These are phyloP conservation scores for Geranium brycei DNA, from an alignment of 345 rosid species.

Conservation along the genomic window DNA sequence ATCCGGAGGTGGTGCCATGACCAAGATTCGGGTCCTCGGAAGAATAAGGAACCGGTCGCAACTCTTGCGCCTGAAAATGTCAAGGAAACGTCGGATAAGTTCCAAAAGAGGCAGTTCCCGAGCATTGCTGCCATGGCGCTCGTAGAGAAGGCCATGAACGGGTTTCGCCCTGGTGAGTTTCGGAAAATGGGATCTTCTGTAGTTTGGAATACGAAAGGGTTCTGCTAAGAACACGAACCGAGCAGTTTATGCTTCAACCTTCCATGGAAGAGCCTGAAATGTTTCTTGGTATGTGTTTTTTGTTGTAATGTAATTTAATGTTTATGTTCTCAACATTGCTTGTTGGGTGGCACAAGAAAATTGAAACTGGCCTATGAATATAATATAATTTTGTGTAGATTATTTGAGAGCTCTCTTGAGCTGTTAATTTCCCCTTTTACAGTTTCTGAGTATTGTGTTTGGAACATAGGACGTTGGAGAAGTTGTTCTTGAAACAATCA, in stretches of 20 bases:
- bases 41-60: constrained; percentile 7
- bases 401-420: too few species aligned
- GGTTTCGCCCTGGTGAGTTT: constrained; percentile 15
- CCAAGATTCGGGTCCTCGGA: not conserved
- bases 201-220: constrained; percentile 19
- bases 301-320: too few species aligned
- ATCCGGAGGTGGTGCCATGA: constrained; percentile 18
- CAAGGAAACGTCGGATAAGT: constrained; percentile 7
- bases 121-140: constrained; percentile 30
- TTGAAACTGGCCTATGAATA: too few species aligned
- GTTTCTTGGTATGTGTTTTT: too few species aligned
- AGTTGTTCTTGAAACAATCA: too few species aligned
- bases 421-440: too few species aligned
- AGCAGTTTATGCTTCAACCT: not conserved
- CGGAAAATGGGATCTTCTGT: constrained; percentile 17
- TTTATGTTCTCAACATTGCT: too few species aligned
- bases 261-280: too few species aligned
- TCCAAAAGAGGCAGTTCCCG: constrained; percentile 15
- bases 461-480: too few species aligned
- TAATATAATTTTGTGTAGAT: too few species aligned
- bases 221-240: not conserved
- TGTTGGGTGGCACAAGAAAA: too few species aligned
- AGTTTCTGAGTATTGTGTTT: too few species aligned
- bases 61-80: constrained; percentile 7
- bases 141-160: constrained; percentile 24